Percentiles rank a stretch among this genome's conserved stretches.
Conservation (phyloP, 257 asterid species). For the Capsicum baccatum region DNA sequence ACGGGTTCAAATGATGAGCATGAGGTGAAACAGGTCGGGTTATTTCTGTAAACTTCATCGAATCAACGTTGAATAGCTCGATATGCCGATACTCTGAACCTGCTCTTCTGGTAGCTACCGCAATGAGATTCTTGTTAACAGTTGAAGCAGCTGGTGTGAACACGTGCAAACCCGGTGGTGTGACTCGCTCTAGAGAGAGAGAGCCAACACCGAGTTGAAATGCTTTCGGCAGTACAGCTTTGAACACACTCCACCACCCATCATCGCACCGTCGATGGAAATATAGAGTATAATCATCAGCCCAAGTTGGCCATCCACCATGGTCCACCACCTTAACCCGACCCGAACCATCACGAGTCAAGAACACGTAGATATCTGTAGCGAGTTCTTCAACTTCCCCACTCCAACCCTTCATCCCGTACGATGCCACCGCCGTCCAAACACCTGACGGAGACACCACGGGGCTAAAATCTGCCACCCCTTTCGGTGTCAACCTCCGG, state of each 20-base stretch:
- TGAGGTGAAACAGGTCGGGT: constrained; percentile 63
- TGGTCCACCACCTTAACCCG: constrained; percentile 78
- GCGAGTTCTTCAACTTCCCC: constrained; percentile 79
- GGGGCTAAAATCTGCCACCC: constrained; percentile 85
- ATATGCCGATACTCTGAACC: constrained; percentile 73
- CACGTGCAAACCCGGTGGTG: constrained; percentile 91
- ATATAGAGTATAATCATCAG: constrained; percentile 71
- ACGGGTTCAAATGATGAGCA: constrained; percentile 79
- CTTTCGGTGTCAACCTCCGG: constrained; percentile 67
- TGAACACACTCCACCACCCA: constrained; percentile 92
- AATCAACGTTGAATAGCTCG: constrained; percentile 65
- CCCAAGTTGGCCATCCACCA: constrained; percentile 98
- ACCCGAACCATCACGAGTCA: constrained; percentile 71
- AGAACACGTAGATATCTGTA: constrained; percentile 71
- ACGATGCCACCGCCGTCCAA: constrained; percentile 92
- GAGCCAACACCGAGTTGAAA: constrained; percentile 45
- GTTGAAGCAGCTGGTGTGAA: constrained; percentile 84
- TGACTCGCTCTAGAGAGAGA: constrained; percentile 58
- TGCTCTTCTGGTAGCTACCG: constrained; percentile 76
- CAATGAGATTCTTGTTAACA: constrained; percentile 62
- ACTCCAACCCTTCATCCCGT: constrained; percentile 70
- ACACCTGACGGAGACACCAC: constrained; percentile 88
- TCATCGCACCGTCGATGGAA: constrained; percentile 80
- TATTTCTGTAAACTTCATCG: constrained; percentile 44
- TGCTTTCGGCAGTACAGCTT: constrained; percentile 42